Conservation (phyloP, 371 early-diverging fungal species). For the Syncephalastrum monosporum region DNA sequence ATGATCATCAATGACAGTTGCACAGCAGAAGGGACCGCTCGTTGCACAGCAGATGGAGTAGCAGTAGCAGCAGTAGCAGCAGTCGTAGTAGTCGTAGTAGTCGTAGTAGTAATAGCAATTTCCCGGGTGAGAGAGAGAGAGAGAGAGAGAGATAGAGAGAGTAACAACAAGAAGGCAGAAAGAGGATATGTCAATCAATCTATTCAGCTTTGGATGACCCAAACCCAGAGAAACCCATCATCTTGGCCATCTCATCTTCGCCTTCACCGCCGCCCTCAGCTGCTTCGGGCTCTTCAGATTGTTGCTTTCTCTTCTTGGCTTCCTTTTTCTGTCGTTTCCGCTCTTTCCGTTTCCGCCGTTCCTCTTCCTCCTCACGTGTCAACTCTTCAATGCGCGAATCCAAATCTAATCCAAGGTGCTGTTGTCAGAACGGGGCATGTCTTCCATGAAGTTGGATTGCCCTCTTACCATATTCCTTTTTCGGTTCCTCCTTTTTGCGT, state of each 20-base stretch:
- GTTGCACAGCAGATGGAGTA: too few relatives aligned
- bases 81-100: too few relatives aligned
- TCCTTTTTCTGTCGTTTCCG: slow-evolving; percentile 55
- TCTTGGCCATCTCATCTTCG: slow-evolving; percentile 46
- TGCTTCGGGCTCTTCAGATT: slow-evolving; percentile 9
- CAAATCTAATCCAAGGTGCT: slow-evolving; percentile 35
- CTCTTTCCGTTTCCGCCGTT: slow-evolving; percentile 43
- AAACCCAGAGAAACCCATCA: slow-evolving; percentile 56
- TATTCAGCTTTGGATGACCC: slow-evolving; percentile 38
- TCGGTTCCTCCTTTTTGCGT: slow-evolving; percentile 53
- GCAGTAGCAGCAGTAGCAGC: too few relatives aligned
- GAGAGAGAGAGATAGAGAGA: too few relatives aligned
- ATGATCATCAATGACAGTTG: too few relatives aligned
- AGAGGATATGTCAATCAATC: neutral
- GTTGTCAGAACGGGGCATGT: neutral
- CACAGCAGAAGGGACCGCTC: too few relatives aligned
- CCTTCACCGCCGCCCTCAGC: slow-evolving; percentile 22
- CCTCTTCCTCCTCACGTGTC: slow-evolving; percentile 54
- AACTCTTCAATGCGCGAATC: slow-evolving; percentile 50
- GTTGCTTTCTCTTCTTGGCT: slow-evolving; percentile 36
- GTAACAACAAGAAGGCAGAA: too few relatives aligned
- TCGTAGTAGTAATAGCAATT: too few relatives aligned
- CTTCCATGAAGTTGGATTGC: neutral
- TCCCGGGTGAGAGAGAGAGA: too few relatives aligned
- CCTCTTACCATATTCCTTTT: slow-evolving; percentile 52